A percentile compares a stretch with the other conserved stretches of the same genome.
phyloP scores from a whole-genome alignment of 352 stramenopile genomes.

The Globisporangium solare region DNA sequence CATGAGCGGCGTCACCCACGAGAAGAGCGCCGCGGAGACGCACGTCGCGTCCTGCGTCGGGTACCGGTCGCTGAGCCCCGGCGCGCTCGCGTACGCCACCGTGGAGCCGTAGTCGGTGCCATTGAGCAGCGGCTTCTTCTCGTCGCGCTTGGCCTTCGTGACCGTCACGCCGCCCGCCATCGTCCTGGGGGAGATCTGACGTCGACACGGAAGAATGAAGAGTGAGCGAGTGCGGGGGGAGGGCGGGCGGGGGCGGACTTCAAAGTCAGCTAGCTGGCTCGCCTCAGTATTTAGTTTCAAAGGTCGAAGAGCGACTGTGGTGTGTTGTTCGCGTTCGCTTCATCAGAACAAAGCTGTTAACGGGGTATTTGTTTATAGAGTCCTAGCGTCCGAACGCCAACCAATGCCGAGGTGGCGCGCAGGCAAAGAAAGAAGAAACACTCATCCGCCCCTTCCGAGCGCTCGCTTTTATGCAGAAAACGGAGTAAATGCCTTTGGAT shows the following conservation, averaged over 20 bases:
- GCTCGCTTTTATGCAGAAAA: neutral
- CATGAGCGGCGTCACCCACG: conserved; percentile 87
- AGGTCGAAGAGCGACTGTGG: neutral
- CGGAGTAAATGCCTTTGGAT: neutral
- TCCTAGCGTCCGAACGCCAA: conserved; percentile 1
- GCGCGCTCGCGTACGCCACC: conserved; percentile 1
- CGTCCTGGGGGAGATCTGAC: neutral
- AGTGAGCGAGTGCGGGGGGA: neutral
- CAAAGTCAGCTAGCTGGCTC: neutral
- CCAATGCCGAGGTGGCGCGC: neutral
- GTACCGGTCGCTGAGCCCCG: conserved; percentile 53
- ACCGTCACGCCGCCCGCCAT: conserved; percentile 10
- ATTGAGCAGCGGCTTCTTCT: conserved; percentile 30
- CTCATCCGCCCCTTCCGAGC: conserved; percentile 1
- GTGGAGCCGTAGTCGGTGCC: conserved; percentile 8
- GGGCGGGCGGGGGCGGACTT: neutral
- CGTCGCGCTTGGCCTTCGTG: conserved; percentile 10
- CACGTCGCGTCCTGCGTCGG: conserved; percentile 52
- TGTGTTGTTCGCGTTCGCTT: neutral
- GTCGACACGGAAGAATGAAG: neutral
- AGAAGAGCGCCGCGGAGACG: conserved; percentile 71
- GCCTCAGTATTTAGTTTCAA: neutral
- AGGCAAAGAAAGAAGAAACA: conserved; percentile 1
- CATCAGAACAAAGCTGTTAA: neutral
- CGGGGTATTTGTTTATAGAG: neutral